Conservation (phyloP, 768 basidiomycete species). For the Cyathus striatus region DNA sequence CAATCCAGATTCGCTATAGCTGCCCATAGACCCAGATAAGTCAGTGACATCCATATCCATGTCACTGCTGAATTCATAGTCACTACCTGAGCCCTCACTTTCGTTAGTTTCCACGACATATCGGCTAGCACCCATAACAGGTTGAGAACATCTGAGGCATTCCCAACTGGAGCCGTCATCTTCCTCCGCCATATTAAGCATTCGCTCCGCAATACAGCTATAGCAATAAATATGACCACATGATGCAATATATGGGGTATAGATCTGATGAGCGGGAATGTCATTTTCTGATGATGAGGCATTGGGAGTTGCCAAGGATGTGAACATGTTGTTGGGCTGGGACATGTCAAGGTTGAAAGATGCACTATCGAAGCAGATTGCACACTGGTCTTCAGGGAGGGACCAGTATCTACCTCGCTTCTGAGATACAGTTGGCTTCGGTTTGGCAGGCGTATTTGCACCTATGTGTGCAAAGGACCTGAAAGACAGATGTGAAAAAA, state of each 20-base stretch:
- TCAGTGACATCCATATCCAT: slow-evolving; percentile 43
- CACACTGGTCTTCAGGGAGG: slow-evolving; percentile 74
- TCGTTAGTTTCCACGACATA: slow-evolving; percentile 38
- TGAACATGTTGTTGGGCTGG: slow-evolving; percentile 47
- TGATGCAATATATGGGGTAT: slow-evolving; percentile 78
- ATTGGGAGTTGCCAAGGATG: slow-evolving; percentile 24
- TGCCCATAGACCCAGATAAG: slow-evolving; percentile 51
- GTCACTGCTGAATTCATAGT: slow-evolving; percentile 58
- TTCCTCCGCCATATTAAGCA: slow-evolving; percentile 65
- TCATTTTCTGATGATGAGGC: slow-evolving; percentile 25
- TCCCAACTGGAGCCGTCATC: slow-evolving; percentile 62
- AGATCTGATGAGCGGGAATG: slow-evolving; percentile 59
- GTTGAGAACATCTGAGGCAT: slow-evolving; percentile 75
- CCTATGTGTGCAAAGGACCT: too few relatives aligned
- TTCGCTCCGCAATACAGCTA: slow-evolving; percentile 80
- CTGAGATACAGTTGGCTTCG: slow-evolving; percentile 8
- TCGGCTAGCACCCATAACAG: slow-evolving; percentile 61
- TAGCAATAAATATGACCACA: slow-evolving; percentile 93
- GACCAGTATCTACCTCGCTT: slow-evolving; percentile 61
- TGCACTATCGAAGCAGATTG: slow-evolving; percentile 83
- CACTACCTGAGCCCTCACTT: slow-evolving; percentile 39
- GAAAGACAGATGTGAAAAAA: too few relatives aligned
- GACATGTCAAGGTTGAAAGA: slow-evolving; percentile 54
- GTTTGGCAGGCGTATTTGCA: too few relatives aligned
- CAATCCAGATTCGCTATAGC: slow-evolving; percentile 42